These are phyloP conservation scores for Mycena citricolor DNA, from an alignment of 1,284 basidiomycete genomes.

Conservation along the genomic window DNA sequence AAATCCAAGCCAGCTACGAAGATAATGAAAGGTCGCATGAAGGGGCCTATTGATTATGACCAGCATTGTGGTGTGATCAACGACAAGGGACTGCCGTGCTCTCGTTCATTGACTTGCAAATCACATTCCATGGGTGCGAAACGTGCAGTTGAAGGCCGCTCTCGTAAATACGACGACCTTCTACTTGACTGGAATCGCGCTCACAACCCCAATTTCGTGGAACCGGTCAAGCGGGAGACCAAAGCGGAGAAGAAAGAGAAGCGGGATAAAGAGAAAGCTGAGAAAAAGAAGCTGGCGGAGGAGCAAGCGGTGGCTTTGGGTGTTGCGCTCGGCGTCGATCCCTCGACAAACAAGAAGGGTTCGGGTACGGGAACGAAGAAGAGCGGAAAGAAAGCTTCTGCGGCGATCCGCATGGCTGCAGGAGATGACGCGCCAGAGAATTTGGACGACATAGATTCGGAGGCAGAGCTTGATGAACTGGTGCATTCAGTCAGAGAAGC, in stretches of 20 bases:
- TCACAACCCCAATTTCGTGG: slow-evolving; percentile 93
- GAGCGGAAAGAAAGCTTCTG: slow-evolving; percentile 51
- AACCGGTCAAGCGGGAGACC: slow-evolving; percentile 81
- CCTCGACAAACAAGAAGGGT: slow-evolving; percentile 38
- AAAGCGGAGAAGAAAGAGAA: slow-evolving; percentile 82
- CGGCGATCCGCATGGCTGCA: slow-evolving; percentile 42
- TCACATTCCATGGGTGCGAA: slow-evolving; percentile 98
- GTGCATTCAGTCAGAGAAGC: slow-evolving; percentile 50
- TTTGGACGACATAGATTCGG: slow-evolving; percentile 77
- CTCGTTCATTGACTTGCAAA: slow-evolving; percentile 97
- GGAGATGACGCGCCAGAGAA: slow-evolving; percentile 69
- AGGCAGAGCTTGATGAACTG: slow-evolving; percentile 67
- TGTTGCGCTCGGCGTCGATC: slow-evolving; percentile 52
- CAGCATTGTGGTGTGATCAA: slow-evolving; percentile 97
- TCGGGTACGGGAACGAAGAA: slow-evolving; percentile 42
- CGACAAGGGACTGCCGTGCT: slow-evolving; percentile 91
- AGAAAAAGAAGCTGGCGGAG: slow-evolving; percentile 68
- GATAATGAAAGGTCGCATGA: slow-evolving; percentile 71
- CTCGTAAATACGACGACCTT: slow-evolving; percentile 83
- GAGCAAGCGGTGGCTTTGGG: slow-evolving; percentile 66
- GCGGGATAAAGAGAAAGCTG: slow-evolving; percentile 72
- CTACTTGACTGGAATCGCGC: slow-evolving; percentile 91
- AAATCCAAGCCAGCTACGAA: slow-evolving; percentile 71
- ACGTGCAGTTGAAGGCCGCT: slow-evolving; percentile 86
- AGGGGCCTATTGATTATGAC: slow-evolving; percentile 89